These are phyloP conservation scores for Leucocoprinus birnbaumii DNA, from an alignment of 768 basidiomycete species.

Conservation along the genomic window DNA sequence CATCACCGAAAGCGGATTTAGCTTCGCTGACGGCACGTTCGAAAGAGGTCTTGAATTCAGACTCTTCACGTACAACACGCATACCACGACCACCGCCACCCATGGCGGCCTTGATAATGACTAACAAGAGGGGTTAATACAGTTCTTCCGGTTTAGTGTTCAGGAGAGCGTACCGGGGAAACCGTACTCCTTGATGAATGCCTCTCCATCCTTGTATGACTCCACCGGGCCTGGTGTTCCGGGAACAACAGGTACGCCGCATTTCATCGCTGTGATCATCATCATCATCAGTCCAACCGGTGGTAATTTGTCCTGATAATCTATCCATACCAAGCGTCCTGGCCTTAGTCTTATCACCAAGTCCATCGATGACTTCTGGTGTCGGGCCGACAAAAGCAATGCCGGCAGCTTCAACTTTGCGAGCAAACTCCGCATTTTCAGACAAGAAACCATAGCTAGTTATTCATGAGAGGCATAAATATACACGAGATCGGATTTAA, in stretches of 20 bases:
- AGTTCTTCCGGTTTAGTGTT: not conserved
- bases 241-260: conserved; percentile 94
- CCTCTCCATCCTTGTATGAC: conserved; percentile 71
- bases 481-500: not conserved
- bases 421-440: conserved; percentile 96
- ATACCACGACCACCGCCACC: conserved; percentile 98
- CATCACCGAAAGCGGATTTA: conserved; percentile 95
- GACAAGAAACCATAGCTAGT: conserved; percentile 93
- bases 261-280: conserved; percentile 65
- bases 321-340: conserved; percentile 67
- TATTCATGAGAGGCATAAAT: not conserved
- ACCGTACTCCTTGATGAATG: conserved; percentile 94
- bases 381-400: conserved; percentile 95
- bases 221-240: conserved; percentile 95
- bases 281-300: conserved; percentile 10
- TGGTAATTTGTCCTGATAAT: conserved; percentile 9
- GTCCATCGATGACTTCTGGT: conserved; percentile 94
- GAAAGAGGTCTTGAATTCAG: conserved; percentile 86
- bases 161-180: conserved; percentile 68
- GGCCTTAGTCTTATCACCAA: conserved; percentile 99
- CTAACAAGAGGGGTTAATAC: conserved; percentile 29
- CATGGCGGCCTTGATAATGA: conserved; percentile 99
- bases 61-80: conserved; percentile 95
- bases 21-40: conserved; percentile 94
- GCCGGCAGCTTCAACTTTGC: conserved; percentile 96